Evolutionary conservation across 2,329 filamentous ascomycete species (phyloP), one percentile per base, ranked within the genome.

Genomic region (Ceratocystiopsis brevicomis): DNA sequence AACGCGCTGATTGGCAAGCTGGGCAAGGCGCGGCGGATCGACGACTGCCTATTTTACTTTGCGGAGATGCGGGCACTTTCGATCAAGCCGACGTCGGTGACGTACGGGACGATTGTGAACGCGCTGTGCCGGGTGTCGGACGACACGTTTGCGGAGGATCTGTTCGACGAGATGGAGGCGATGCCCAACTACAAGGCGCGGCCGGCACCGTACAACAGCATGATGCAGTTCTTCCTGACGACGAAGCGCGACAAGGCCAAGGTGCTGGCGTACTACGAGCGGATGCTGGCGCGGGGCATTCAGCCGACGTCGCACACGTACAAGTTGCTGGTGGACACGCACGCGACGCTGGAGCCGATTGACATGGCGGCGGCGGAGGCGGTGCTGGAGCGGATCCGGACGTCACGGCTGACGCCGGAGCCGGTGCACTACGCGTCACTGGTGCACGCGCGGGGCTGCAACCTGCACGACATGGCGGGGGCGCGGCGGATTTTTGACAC

Each of bases 151-250:
- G 90, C 90, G 25, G 90, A 95, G 57, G 86, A 96, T 61, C 76
- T 96, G 53, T 98, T 98, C 56, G 86, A 96, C 56, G 90, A 98
- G 66, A 98, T 98, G 90, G 90, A 98, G 66, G 76, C 80, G 39
- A 94, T 93, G 80, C 81, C 86, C 45, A 98, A 98, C 67, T 98
- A 98, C 73, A 96, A 95, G 68, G 85, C 90, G 37, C 81, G 90
- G 11, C 87, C 90, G 21, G 90, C 90, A 19, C 90, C 90, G 1
- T 98, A 98, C 70, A 95, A 98, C 68, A 93, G 85, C 62, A 82
- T 98, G 78, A 98, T 98, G 76, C 90, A 98, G 59, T 96, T 94
- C 66, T 98, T 96, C 73, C 69, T 96, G 52, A 93, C 84, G 45
- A 96, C 88, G 44, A 96, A 96, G 73, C 84, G 86, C 43, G 88